phyloP scores from a whole-genome alignment of 192 early-diverging fungal species.

The Haplosporangium gracile region DNA sequence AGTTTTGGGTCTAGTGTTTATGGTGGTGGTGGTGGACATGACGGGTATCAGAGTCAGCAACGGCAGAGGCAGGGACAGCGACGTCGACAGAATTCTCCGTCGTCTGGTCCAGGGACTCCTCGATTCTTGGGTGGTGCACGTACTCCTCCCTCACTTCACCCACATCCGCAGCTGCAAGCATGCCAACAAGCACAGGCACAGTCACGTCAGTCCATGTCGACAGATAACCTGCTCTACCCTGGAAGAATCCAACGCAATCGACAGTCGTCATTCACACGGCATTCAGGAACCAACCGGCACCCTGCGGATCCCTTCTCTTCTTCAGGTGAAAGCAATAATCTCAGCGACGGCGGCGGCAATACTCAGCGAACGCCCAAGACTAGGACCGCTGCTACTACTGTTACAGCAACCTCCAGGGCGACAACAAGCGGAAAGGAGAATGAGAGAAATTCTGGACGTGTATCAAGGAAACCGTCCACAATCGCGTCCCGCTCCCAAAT shows the following conservation, averaged over 20 bases:
- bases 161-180: neutral
- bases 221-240: neutral
- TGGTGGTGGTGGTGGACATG: neutral
- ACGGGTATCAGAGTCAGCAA: neutral
- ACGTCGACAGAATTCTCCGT: neutral
- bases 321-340: too few relatives aligned
- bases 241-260: neutral
- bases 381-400: neutral
- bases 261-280: neutral
- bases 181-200: neutral
- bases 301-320: neutral
- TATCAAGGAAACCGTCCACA: neutral
- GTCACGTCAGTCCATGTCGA: neutral
- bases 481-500: neutral
- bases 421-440: neutral
- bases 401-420: neutral
- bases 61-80: neutral
- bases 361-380: neutral
- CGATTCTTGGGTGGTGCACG: neutral
- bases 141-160: neutral
- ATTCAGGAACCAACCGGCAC: neutral
- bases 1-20: neutral
- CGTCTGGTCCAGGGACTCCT: neutral
- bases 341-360: neutral
- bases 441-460: neutral